Evolutionary conservation across 2,329 filamentous ascomycete species (phyloP), one percentile per base, ranked within the genome.

Genomic region (Aspergillus sp.): DNA sequence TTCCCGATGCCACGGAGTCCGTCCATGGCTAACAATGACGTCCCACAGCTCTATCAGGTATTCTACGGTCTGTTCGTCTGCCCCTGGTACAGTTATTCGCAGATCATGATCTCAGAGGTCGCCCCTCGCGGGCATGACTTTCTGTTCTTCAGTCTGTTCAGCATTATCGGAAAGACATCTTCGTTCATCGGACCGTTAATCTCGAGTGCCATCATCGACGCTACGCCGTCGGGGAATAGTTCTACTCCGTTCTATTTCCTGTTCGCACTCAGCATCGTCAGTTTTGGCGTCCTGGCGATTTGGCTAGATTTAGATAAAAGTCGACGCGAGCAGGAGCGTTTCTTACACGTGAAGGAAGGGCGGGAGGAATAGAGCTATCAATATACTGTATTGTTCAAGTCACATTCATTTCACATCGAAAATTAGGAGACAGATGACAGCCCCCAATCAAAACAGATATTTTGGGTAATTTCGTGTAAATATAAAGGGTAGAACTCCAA

Each of bases 41-140:
- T 32, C 17, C 0, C 23, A 25, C 34, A 70, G 67, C 61, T 76
- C 21, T 77, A 77, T 53, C 74, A 77, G 65, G 72, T 68, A 7
- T 86, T 84, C 58, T 88, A 87, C 60, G 85, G 86, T 0, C 72
- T 88, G 1, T 79, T 87, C 44, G 82, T 88, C 5, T 87, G 85
- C 57, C 85, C 85, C 0, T 88, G 85, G 85, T 88, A 88, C 67
- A 84, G 81, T 45, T 88, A 88, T 68, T 83, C 80, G 0, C 85
- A 88, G 64, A 88, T 85, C 61, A 85, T 88, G 80, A 88, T 88
- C 58, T 83, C 80, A 2, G 86, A 87, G 59, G 84, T 88, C 2
- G 87, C 85, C 0, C 86, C 86, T 0, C 76, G 83, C 5, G 85
- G 85, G 34, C 84, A 87, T 61, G 86, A 88, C 58, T 88, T 87